Percentiles rank a stretch among this genome's conserved stretches.
phyloP scores from a whole-genome alignment of 1,284 basidiomycete species.

The Tylopilus sp. region DNA sequence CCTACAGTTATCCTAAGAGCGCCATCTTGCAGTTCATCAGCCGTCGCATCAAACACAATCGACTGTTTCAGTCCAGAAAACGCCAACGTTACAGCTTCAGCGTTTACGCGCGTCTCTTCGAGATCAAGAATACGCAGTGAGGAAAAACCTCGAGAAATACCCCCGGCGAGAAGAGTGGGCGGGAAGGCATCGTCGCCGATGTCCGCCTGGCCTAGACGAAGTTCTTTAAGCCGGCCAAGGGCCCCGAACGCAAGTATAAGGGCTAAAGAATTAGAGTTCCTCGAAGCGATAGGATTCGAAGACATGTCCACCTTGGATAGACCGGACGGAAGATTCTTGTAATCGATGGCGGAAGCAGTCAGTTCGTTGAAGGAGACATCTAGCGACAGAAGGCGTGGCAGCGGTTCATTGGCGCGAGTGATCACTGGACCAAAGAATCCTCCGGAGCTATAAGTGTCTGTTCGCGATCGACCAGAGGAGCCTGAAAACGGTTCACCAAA shows the following conservation, averaged over 20 bases:
- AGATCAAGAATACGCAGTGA: conserved; percentile 57
- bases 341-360: conserved; percentile 49
- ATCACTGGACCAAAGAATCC: conserved; percentile 63
- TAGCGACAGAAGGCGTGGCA: conserved; percentile 58
- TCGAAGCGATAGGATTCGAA: conserved; percentile 48
- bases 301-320: conserved; percentile 51
- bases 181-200: conserved; percentile 60
- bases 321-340: conserved; percentile 44
- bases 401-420: conserved; percentile 53
- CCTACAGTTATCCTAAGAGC: conserved; percentile 58
- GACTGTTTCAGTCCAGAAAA: conserved; percentile 46
- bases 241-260: conserved; percentile 40
- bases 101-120: conserved; percentile 56
- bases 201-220: conserved; percentile 52
- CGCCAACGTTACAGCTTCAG: conserved; percentile 42
- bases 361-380: conserved; percentile 66
- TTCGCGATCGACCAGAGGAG: conserved; percentile 26
- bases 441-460: conserved; percentile 36
- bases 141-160: conserved; percentile 41
- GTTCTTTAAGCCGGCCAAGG: conserved; percentile 54
- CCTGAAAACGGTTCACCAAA: conserved; percentile 52
- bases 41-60: conserved; percentile 51
- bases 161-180: conserved; percentile 36
- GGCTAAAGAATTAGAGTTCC: conserved; percentile 20
- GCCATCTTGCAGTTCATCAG: conserved; percentile 50